Conservation (phyloP, 768 basidiomycete genomes). For the Kwoniella dendrophila region DNA sequence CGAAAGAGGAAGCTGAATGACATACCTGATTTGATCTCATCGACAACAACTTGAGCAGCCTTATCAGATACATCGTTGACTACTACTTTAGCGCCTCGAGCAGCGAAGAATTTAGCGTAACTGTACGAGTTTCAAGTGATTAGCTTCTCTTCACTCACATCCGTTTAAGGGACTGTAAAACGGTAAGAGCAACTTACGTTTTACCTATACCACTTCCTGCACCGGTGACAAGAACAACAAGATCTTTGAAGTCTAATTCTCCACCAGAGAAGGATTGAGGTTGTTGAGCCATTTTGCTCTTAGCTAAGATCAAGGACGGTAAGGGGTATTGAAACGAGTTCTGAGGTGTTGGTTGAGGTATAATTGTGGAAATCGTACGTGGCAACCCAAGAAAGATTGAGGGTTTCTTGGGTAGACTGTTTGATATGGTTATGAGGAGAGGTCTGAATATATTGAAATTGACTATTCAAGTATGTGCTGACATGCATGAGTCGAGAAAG, state of each 20-base stretch:
- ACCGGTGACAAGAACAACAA: conserved; percentile 88
- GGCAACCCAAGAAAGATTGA: too few species aligned
- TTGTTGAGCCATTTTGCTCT: conserved; percentile 15
- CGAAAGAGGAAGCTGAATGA: conserved; percentile 11
- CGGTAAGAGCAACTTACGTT: conserved; percentile 63
- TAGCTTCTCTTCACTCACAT: too few species aligned
- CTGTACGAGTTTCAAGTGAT: conserved; percentile 59
- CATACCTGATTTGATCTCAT: conserved; percentile 79
- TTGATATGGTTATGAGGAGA: not conserved
- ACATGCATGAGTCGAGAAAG: too few species aligned
- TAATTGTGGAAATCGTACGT: not conserved
- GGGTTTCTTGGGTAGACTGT: too few species aligned
- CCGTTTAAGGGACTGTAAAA: not conserved
- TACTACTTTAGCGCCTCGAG: conserved; percentile 87
- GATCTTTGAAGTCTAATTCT: conserved; percentile 45
- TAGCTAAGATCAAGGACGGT: not conserved
- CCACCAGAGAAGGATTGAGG: not conserved
- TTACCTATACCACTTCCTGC: conserved; percentile 93
- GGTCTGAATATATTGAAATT: not conserved
- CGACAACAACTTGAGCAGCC: conserved; percentile 88
- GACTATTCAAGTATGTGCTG: too few species aligned
- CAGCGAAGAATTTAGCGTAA: conserved; percentile 88
- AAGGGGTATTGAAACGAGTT: conserved; percentile 4
- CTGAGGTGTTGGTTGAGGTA: not conserved
- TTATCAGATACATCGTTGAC: conserved; percentile 90